Base-by-base conservation (phyloP, 2,329 filamentous ascomycete species). In the Stachybotrys chlorohalonatus region DNA sequence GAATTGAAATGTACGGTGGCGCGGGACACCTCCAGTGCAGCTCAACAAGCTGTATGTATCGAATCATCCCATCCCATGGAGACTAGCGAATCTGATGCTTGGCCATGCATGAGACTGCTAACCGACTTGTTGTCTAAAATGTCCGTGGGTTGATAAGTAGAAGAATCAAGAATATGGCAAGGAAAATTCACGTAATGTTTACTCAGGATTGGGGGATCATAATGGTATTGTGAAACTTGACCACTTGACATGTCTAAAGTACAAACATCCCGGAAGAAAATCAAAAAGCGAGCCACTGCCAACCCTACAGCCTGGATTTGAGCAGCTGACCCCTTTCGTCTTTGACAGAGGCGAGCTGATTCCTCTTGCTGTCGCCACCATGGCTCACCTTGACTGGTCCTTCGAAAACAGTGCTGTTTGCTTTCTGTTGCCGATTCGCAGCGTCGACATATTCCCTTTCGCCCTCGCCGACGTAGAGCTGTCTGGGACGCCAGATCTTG, bases 1-100 rank as follows among this genome's bases (percentile, higher is more conserved):
- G 13, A 71, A 76, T 80, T 58, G 79, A 79, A 1, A 66, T 82
- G n/a, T 82, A 83, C 57, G 81, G 78, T 3, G 77, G 77, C 0
- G 73, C 69, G 6, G 73, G 73, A 2, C 73, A 75, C 42, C 64
- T 72, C 6, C 75, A 78, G 56, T 76, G 74, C 45, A 72, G 74
- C 1, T 73, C 69, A 2, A 66, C 63, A 24, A 24, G 24, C 24
- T 24, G 24, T 4, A 24, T 24, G 24, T 2, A 24, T 24, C 24
- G 24, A 24, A 24, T 24, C 24, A 24, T 24, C 24, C 24, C 24
- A 24, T 24, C 24, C 24, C 24, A 24, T 4, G 24, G 24, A 24
- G 24, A 2, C 24, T 24, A 24, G 4, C 24, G 24, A 24, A 24
- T 24, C 4, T 24, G 4, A 24, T 24, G 24, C 24, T 24, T 24